Evolutionary conservation across 2,329 filamentous ascomycete species (phyloP).

Genomic region (Grosmannia huntii): DNA sequence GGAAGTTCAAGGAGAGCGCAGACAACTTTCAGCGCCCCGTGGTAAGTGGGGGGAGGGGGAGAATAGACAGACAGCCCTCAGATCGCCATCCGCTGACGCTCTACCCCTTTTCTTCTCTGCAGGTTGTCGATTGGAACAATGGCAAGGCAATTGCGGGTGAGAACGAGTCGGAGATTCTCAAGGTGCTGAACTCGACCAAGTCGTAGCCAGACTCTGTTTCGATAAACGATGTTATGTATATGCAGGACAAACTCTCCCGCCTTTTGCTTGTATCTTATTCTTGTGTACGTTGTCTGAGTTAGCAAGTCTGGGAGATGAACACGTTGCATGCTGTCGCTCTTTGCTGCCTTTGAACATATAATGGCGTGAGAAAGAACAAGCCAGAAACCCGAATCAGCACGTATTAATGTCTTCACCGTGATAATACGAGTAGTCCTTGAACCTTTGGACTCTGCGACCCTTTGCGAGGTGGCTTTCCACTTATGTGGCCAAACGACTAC

Average conservation of each 20-base stretch:
- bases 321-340: not conserved
- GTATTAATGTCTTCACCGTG: too few species aligned
- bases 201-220: not conserved
- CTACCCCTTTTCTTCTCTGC: slow-evolving; percentile 11
- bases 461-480: too few species aligned
- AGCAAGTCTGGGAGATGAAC: not conserved
- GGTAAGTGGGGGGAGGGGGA: slow-evolving; percentile 36
- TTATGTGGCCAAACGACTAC: too few species aligned
- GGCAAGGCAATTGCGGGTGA: slow-evolving; percentile 68
- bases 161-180: slow-evolving; percentile 79
- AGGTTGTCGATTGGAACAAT: slow-evolving; percentile 86
- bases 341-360: not conserved
- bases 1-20: slow-evolving; percentile 58
- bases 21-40: slow-evolving; percentile 63
- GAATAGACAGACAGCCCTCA: not conserved
- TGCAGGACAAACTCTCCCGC: not conserved
- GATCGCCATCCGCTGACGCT: not conserved
- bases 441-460: too few species aligned
- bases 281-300: not conserved
- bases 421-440: too few species aligned
- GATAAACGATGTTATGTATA: not conserved
- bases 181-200: slow-evolving; percentile 49
- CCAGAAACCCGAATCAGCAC: not conserved
- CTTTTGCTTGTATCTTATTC: not conserved
- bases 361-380: not conserved